A percentile compares a stretch with the other conserved stretches of the same genome.
These are phyloP conservation scores for Tylopilus balloui DNA, from an alignment of 768 basidiomycete species.

Conservation along the genomic window DNA sequence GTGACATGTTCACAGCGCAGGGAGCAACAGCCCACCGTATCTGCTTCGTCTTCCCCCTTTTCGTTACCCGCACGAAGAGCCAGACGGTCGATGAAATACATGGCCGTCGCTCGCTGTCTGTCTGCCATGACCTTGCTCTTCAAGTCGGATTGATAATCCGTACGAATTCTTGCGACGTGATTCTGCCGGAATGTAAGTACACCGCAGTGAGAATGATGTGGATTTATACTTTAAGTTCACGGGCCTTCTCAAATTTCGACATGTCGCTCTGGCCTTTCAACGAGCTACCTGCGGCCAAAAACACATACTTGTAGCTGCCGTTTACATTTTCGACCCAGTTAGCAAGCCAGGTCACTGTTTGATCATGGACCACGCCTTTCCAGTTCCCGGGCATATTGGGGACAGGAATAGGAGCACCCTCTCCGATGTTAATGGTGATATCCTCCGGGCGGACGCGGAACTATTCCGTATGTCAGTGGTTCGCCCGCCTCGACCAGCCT, in stretches of 20 bases:
- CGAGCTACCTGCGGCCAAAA: slow-evolving; percentile 94
- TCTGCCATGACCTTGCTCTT: slow-evolving; percentile 91
- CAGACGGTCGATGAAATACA: slow-evolving; percentile 97
- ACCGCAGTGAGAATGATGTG: background rate
- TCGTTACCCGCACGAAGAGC: slow-evolving; percentile 99
- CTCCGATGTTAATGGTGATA: slow-evolving; percentile 91
- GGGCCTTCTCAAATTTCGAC: slow-evolving; percentile 96
- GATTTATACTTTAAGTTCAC: slow-evolving; percentile 78
- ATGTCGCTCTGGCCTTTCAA: slow-evolving; percentile 98
- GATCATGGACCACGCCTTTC: slow-evolving; percentile 85
- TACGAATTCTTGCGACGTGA: slow-evolving; percentile 86
- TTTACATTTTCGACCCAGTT: slow-evolving; percentile 99
- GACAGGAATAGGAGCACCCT: slow-evolving; percentile 65
- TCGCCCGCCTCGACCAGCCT: background rate
- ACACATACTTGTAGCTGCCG: slow-evolving; percentile 93
- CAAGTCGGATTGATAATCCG: slow-evolving; percentile 81
- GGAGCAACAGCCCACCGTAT: slow-evolving; percentile 98
- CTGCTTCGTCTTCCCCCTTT: slow-evolving; percentile 98
- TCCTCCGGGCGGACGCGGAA: slow-evolving; percentile 89
- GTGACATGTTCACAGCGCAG: slow-evolving; percentile 96
- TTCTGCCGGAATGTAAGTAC: slow-evolving; percentile 45
- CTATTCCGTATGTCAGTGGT: slow-evolving; percentile 38
- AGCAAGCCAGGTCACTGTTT: slow-evolving; percentile 98
- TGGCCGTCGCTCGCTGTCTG: slow-evolving; percentile 95
- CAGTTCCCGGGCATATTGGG: slow-evolving; percentile 92